These are phyloP conservation scores for Trichoderma koningiopsis DNA, from an alignment of 2,329 filamentous ascomycete species.

Conservation along the genomic window DNA sequence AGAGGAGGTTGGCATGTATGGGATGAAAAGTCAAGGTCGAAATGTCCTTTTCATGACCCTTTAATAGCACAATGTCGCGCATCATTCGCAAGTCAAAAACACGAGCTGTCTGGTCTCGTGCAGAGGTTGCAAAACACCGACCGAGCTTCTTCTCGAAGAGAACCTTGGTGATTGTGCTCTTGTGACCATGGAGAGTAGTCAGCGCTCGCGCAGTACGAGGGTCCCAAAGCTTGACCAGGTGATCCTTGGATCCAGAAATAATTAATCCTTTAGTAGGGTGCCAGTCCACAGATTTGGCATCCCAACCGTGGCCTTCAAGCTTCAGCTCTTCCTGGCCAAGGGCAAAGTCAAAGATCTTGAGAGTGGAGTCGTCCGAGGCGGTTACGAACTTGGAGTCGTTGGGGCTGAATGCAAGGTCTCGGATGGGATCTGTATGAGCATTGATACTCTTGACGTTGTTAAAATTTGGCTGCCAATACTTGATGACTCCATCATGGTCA, in stretches of 20 bases:
- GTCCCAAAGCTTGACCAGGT: constrained; percentile 97
- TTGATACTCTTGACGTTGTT: constrained; percentile 97
- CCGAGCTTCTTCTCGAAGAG: constrained; percentile 85
- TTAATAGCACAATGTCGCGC: constrained; percentile 91
- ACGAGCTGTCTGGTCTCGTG: constrained; percentile 87
- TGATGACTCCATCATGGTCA: constrained; percentile 92
- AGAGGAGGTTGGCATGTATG: constrained; percentile 83
- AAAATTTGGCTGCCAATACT: constrained; percentile 99
- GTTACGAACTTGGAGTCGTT: constrained; percentile 96
- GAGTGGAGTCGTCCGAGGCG: constrained; percentile 86
- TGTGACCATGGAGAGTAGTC: constrained; percentile 93
- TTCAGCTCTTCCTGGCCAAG: constrained; percentile 80
- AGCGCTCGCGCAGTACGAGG: constrained; percentile 87
- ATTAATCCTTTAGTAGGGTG: constrained; percentile 92
- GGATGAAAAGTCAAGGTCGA: constrained; percentile 93
- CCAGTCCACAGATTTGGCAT: constrained; percentile 96
- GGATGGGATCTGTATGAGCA: constrained; percentile 85
- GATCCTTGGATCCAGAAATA: constrained; percentile 96
- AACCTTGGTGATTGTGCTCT: constrained; percentile 94
- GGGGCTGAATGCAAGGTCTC: constrained; percentile 90
- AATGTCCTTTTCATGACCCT: constrained; percentile 95
- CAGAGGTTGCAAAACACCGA: constrained; percentile 85
- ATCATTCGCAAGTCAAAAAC: constrained; percentile 97
- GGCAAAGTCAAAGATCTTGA: constrained; percentile 97
- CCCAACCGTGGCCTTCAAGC: constrained; percentile 94